Conservation (phyloP, 164 flowering plant species). For the Paratinospora sagittata region DNA sequence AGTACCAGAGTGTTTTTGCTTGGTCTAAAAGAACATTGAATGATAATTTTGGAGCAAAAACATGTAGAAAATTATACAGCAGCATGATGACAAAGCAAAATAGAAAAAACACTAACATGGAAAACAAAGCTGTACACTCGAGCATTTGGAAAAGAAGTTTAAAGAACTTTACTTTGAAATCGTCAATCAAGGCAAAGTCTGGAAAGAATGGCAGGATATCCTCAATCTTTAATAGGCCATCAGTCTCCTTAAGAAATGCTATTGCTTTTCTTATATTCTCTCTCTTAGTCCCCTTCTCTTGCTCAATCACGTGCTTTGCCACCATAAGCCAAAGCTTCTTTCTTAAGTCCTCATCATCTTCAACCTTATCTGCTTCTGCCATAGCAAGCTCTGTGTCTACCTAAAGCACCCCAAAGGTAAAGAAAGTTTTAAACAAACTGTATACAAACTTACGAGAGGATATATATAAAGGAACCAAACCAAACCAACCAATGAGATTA, state of each 20-base stretch:
- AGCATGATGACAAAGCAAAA: background rate
- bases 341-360: constrained; percentile 96
- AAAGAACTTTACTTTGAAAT: constrained; percentile 64
- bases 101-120: background rate
- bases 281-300: constrained; percentile 95
- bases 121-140: background rate
- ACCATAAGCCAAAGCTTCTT: constrained; percentile 99
- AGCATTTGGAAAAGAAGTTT: constrained; percentile 3
- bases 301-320: constrained; percentile 96
- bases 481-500: background rate
- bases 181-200: constrained; percentile 96
- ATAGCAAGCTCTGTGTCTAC: constrained; percentile 97
- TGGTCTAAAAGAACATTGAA: too few species aligned
- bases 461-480: background rate
- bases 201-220: constrained; percentile 98
- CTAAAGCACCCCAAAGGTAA: constrained; percentile 32
- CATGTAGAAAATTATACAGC: too few species aligned
- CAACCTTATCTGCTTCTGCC: constrained; percentile 99
- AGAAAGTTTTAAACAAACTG: background rate
- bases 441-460: background rate
- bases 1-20: too few species aligned
- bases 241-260: constrained; percentile 98
- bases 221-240: constrained; percentile 93
- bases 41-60: too few species aligned
- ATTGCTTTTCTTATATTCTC: constrained; percentile 95